A percentile compares a stretch with the other conserved stretches of the same genome.
phyloP scores from a whole-genome alignment of 257 asterid species.

The Nicotiana otophora region DNA sequence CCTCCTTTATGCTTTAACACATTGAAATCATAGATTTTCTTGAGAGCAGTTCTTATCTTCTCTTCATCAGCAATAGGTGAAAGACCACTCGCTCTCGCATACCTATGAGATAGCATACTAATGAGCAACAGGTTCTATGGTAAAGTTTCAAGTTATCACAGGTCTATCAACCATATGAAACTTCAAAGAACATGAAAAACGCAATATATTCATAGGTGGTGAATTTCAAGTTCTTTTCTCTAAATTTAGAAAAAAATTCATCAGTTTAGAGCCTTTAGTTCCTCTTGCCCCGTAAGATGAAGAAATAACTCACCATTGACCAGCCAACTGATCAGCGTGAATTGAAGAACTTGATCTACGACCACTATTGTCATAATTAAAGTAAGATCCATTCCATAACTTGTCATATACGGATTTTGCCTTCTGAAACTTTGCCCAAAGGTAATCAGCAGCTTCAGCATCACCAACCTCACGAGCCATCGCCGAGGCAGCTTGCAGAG shows the following conservation, averaged over 20 bases:
- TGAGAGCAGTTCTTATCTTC: conserved; percentile 61
- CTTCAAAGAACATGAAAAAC: neutral
- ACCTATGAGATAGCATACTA: conserved; percentile 40
- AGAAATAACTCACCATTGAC: conserved; percentile 59
- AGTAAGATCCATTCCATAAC: conserved; percentile 91
- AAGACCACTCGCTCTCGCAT: conserved; percentile 91
- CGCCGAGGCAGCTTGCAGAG: conserved; percentile 86
- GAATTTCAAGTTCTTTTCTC: neutral
- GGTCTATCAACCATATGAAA: neutral
- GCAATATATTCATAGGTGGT: neutral
- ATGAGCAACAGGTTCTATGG: neutral
- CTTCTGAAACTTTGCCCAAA: conserved; percentile 69
- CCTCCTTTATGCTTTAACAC: conserved; percentile 78
- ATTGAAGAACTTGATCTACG: conserved; percentile 65
- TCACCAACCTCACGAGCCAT: conserved; percentile 82
- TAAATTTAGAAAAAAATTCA: neutral
- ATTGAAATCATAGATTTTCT: conserved; percentile 68
- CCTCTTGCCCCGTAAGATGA: neutral
- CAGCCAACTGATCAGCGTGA: conserved; percentile 98
- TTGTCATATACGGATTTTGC: conserved; percentile 70
- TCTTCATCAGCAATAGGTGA: conserved; percentile 73
- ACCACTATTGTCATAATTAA: conserved; percentile 73
- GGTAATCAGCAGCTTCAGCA: conserved; percentile 64
- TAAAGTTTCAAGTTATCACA: neutral
- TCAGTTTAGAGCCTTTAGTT: neutral